phyloP scores from a whole-genome alignment of 441 rosid species.

The Mallotus repandus region DNA sequence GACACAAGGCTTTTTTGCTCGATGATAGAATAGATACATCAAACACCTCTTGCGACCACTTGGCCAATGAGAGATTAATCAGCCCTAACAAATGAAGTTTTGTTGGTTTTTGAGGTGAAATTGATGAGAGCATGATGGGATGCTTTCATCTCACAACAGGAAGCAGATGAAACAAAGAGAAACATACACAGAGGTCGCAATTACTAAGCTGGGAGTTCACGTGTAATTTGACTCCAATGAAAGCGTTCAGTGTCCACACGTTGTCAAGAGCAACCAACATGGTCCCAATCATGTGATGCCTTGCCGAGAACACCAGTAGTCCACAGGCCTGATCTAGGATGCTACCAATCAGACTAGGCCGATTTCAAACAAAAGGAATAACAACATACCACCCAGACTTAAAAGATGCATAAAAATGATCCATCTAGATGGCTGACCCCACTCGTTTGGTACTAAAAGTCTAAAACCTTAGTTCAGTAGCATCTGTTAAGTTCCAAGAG shows the following conservation, averaged over 20 bases:
- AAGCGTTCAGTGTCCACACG: slow-evolving; percentile 20
- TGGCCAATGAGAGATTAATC: neutral
- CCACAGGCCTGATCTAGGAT: neutral
- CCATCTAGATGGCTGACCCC: neutral
- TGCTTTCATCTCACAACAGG: neutral
- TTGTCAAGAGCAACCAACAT: slow-evolving; percentile 20
- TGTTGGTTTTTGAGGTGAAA: neutral
- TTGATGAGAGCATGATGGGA: neutral
- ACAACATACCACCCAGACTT: neutral
- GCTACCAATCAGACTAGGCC: slow-evolving; percentile 17
- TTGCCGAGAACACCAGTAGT: slow-evolving; percentile 6
- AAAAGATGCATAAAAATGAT: neutral
- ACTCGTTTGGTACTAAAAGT: too few relatives aligned
- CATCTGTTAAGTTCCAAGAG: too few relatives aligned
- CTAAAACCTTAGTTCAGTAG: too few relatives aligned
- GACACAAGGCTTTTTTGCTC: neutral
- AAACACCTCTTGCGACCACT: neutral
- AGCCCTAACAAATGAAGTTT: neutral
- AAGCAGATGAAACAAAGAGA: slow-evolving; percentile 25
- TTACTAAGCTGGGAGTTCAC: slow-evolving; percentile 23
- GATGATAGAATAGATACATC: neutral
- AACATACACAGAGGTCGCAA: slow-evolving; percentile 26
- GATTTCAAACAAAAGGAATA: slow-evolving; percentile 13
- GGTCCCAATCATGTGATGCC: slow-evolving; percentile 31
- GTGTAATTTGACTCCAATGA: slow-evolving; percentile 25